Conservation (phyloP, 1,139 yeast genomes). For the Suhomyces maxii region DNA sequence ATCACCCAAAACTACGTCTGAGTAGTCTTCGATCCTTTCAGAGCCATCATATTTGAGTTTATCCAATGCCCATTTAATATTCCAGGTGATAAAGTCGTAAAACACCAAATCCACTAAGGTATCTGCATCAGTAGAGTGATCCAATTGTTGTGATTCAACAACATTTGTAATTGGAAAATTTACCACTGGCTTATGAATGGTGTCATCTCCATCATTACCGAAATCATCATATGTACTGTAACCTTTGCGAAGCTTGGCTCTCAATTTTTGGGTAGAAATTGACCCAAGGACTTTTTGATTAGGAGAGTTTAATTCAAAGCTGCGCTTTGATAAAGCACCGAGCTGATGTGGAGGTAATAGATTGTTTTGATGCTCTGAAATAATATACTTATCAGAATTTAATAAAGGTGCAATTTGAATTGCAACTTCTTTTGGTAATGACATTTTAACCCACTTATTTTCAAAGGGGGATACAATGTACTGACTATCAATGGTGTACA, state of each 20-base stretch:
- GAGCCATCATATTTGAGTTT: constrained; percentile 24
- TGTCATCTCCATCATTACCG: constrained; percentile 88
- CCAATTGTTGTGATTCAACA: constrained; percentile 48
- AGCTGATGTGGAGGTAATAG: constrained; percentile 32
- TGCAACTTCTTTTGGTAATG: constrained; percentile 55
- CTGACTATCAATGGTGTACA: constrained; percentile 77
- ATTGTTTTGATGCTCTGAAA: constrained; percentile 15
- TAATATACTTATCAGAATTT: constrained; percentile 51
- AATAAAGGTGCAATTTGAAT: constrained; percentile 45
- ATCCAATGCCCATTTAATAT: constrained; percentile 58
- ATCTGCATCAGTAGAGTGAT: constrained; percentile 19
- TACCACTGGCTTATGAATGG: constrained; percentile 64
- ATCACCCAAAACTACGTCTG: constrained; percentile 34
- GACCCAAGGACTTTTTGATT: neutral
- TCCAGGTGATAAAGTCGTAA: constrained; percentile 70
- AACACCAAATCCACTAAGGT: constrained; percentile 65
- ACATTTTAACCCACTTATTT: constrained; percentile 69
- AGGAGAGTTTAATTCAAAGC: neutral
- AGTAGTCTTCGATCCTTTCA: constrained; percentile 27
- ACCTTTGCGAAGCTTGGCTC: constrained; percentile 48
- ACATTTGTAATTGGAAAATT: constrained; percentile 74
- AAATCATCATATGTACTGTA: constrained; percentile 80
- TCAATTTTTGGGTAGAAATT: neutral
- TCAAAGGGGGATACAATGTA: constrained; percentile 85
- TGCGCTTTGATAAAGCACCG: neutral